A percentile compares a stretch with the other conserved stretches of the same genome.
phyloP scores from a whole-genome alignment of 371 early-diverging fungal genomes.

The Rhizomucor pusillus region DNA sequence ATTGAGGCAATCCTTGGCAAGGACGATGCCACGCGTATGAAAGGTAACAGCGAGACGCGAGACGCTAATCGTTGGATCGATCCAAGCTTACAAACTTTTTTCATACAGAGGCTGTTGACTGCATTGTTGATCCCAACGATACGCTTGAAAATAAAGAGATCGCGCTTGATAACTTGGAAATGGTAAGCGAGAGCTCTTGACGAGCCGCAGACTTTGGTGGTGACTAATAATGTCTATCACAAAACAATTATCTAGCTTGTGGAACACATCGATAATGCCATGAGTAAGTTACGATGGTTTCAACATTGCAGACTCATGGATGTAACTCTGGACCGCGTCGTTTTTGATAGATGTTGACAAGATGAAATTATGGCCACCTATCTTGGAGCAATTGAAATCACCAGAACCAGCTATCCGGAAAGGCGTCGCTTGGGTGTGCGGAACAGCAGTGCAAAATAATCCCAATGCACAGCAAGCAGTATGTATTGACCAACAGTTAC shows the following conservation, averaged over 20 bases:
- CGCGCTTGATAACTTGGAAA: constrained; percentile 91
- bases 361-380: constrained; percentile 85
- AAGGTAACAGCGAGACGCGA: constrained; percentile 47
- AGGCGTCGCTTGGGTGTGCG: constrained; percentile 87
- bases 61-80: neutral
- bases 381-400: constrained; percentile 59
- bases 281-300: constrained; percentile 43
- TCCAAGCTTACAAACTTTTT: neutral
- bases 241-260: constrained; percentile 54
- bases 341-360: constrained; percentile 68
- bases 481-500: constrained; percentile 19
- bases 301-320: neutral
- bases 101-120: constrained; percentile 62
- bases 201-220: neutral
- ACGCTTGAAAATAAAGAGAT: constrained; percentile 68
- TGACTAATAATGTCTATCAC: neutral
- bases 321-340: neutral
- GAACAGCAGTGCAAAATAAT: constrained; percentile 95
- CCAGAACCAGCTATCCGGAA: constrained; percentile 62
- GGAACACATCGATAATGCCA: constrained; percentile 95
- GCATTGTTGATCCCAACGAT: constrained; percentile 55
- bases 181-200: constrained; percentile 43
- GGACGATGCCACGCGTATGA: constrained; percentile 85
- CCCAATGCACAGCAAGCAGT: constrained; percentile 78
- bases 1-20: constrained; percentile 92